Conservation (phyloP, 225 moss, liverwort and hornwort species). For the Lunularia cruciata region DNA sequence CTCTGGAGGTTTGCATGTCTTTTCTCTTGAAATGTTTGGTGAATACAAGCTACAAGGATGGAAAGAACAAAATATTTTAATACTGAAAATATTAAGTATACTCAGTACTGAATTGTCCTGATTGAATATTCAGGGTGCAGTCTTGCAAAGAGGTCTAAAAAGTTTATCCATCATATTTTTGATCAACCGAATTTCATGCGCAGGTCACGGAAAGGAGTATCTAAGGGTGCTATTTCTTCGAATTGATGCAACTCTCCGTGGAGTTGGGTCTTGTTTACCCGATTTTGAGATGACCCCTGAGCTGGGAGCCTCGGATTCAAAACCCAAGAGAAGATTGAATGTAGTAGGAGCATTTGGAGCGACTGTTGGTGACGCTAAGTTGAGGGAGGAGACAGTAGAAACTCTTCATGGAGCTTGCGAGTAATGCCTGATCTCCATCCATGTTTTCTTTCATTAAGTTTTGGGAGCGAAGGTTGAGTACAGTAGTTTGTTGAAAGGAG, state of each 20-base stretch:
- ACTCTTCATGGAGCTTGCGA: constrained; percentile 69
- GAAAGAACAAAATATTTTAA: not conserved
- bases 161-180: not conserved
- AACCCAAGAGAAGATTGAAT: constrained; percentile 43
- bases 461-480: too few relatives aligned
- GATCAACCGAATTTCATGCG: not conserved
- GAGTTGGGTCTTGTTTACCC: constrained; percentile 89
- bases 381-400: constrained; percentile 81
- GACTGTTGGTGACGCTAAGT: constrained; percentile 61
- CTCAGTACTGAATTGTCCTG: too few relatives aligned
- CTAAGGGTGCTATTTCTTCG: constrained; percentile 92
- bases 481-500: too few relatives aligned
- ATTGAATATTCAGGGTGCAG: not conserved
- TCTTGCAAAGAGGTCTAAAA: not conserved
- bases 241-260: constrained; percentile 88
- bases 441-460: too few relatives aligned
- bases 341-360: constrained; percentile 90
- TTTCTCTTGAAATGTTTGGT: not conserved
- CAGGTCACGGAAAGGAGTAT: constrained; percentile 66
- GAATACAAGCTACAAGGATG: too few relatives aligned
- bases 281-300: constrained; percentile 57
- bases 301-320: constrained; percentile 18
- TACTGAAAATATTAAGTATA: too few relatives aligned
- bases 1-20: constrained; percentile 12
- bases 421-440: constrained; percentile 40